Conservation (phyloP, 2,329 filamentous ascomycete species). For the Sporothrix schenckii region DNA sequence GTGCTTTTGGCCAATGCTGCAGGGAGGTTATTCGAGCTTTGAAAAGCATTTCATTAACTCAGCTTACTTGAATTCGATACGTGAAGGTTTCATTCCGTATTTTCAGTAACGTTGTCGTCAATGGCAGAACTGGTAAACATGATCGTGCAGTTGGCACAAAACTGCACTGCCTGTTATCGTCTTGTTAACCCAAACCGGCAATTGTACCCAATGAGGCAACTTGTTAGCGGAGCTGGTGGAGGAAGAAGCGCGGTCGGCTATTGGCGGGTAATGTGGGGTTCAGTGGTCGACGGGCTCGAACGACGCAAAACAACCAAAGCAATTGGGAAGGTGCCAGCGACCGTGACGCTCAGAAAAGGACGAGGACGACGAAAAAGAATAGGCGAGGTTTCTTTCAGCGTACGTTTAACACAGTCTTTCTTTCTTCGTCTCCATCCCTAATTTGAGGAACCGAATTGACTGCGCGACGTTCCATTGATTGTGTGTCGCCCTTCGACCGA, state of each 20-base stretch:
- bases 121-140: no score
- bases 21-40: background rate
- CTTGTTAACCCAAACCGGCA: slow-evolving; percentile 27
- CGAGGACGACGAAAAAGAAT: background rate
- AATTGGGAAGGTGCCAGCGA: slow-evolving; percentile 26
- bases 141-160: no score
- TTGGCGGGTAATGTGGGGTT: slow-evolving; percentile 22
- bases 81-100: no score
- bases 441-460: background rate
- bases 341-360: background rate
- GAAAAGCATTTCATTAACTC: background rate
- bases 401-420: background rate
- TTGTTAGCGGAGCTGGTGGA: background rate
- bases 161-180: background rate
- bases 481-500: background rate
- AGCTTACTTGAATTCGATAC: background rate
- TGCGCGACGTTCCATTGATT: background rate
- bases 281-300: background rate
- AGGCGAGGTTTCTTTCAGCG: background rate
- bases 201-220: slow-evolving; percentile 31
- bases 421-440: background rate
- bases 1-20: background rate
- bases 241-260: slow-evolving; percentile 3
- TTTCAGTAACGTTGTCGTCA: no score
- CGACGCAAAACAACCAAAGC: background rate